Evolutionary conservation across 2,329 filamentous ascomycete species (phyloP).

Genomic region (Fusarium lateritium): DNA sequence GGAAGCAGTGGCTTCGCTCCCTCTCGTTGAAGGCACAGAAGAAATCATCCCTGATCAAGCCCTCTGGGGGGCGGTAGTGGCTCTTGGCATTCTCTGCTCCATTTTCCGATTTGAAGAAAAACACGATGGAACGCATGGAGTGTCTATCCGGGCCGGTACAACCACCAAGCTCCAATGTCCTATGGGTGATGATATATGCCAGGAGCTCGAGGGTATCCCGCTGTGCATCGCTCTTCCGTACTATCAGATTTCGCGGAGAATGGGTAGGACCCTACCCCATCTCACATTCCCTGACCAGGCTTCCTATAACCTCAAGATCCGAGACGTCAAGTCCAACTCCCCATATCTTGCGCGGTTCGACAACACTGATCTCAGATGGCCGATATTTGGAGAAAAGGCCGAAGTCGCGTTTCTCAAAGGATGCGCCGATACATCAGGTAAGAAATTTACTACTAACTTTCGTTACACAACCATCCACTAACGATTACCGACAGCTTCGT

Average conservation of each 20-base stretch:
- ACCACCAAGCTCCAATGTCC: conserved; percentile 56
- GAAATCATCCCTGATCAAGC: conserved; percentile 66
- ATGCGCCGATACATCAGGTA: conserved; percentile 60
- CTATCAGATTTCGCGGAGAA: conserved; percentile 64
- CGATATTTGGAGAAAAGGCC: conserved; percentile 66
- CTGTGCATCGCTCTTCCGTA: conserved; percentile 64
- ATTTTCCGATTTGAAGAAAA: conserved; percentile 68
- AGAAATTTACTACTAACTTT: fast-evolving
- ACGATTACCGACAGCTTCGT: conserved; percentile 53
- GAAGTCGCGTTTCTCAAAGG: conserved; percentile 68
- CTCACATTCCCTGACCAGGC: conserved; percentile 68
- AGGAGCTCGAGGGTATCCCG: conserved; percentile 65
- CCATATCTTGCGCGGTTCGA: conserved; percentile 68
- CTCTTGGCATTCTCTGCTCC: conserved; percentile 66
- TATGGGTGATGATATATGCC: conserved; percentile 66
- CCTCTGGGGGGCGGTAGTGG: conserved; percentile 67
- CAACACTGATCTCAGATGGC: conserved; percentile 68
- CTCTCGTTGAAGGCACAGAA: conserved; percentile 63
- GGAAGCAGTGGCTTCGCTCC: conserved; percentile 64
- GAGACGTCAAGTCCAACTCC: conserved; percentile 62
- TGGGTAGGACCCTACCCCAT: conserved; percentile 67
- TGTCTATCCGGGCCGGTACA: conserved; percentile 52
- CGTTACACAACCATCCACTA: neutral
- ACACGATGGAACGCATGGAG: conserved; percentile 67
- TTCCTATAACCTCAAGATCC: conserved; percentile 67